These are phyloP conservation scores for Phellopilus nigrolimitatus DNA, from an alignment of 1,284 basidiomycete species.

Conservation along the genomic window DNA sequence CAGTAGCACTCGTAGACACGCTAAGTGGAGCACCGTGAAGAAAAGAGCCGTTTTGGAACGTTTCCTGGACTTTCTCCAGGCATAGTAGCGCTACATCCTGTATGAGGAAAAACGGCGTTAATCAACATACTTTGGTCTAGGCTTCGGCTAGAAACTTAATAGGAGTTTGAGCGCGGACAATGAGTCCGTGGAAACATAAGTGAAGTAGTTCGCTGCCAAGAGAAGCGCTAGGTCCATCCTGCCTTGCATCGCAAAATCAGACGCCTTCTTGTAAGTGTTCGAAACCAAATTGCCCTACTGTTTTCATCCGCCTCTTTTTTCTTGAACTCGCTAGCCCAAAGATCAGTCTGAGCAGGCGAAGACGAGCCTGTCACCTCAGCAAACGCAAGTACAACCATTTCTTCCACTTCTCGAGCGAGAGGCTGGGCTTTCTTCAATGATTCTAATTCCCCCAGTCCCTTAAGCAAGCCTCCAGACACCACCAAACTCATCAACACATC, in stretches of 20 bases:
- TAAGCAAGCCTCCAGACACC: conserved; percentile 55
- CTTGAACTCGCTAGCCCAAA: conserved; percentile 65
- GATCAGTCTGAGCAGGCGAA: conserved; percentile 31
- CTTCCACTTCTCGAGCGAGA: conserved; percentile 39
- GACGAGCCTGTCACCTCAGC: conserved; percentile 63
- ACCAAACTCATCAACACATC: conserved; percentile 54
- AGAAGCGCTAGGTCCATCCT: conserved; percentile 15
- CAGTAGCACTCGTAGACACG: not conserved
- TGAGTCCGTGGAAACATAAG: conserved; percentile 14
- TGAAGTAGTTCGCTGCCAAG: conserved; percentile 17
- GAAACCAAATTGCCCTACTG: conserved; percentile 27
- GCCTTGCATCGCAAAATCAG: conserved; percentile 3
- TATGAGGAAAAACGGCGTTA: not conserved
- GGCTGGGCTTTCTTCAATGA: conserved; percentile 23
- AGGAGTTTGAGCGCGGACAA: conserved; percentile 17
- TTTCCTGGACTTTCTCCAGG: conserved; percentile 4
- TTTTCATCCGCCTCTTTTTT: conserved; percentile 38
- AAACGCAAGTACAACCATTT: conserved; percentile 59
- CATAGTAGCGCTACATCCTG: conserved; percentile 6
- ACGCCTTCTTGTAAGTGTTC: not conserved
- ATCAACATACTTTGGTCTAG: conserved; percentile 4
- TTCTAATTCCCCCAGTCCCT: conserved; percentile 55
- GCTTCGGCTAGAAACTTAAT: not conserved
- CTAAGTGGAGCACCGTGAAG: not conserved
- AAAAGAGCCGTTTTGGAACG: conserved; percentile 8